A percentile compares a stretch with the other conserved stretches of the same genome.
phyloP scores from a whole-genome alignment of 116 monocot genomes.

The Papilionanthe hybrid region DNA sequence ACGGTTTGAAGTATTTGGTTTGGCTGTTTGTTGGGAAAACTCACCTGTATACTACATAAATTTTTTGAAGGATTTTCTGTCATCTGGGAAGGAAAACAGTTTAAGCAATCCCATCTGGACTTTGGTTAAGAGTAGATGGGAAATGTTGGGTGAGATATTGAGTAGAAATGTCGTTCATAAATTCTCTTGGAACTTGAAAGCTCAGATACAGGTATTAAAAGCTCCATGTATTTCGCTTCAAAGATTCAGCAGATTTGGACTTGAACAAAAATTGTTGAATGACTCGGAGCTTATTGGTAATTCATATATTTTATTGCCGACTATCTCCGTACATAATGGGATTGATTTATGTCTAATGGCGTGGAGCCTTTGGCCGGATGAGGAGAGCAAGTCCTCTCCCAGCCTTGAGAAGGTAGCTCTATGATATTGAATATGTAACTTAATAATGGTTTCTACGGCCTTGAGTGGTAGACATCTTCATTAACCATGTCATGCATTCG shows the following conservation, averaged over 20 bases:
- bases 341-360: slow-evolving; percentile 60
- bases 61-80: slow-evolving; percentile 57
- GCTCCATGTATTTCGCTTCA: slow-evolving; percentile 59
- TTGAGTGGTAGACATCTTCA: neutral
- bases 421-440: neutral
- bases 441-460: neutral
- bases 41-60: slow-evolving; percentile 88
- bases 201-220: slow-evolving; percentile 79
- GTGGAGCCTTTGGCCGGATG: slow-evolving; percentile 99
- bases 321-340: slow-evolving; percentile 50
- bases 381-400: slow-evolving; percentile 75
- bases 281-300: slow-evolving; percentile 45
- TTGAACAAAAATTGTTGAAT: slow-evolving; percentile 25
- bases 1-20: slow-evolving; percentile 73
- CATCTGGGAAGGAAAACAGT: slow-evolving; percentile 18
- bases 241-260: slow-evolving; percentile 36
- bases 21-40: slow-evolving; percentile 90
- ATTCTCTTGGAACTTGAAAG: slow-evolving; percentile 85
- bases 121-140: slow-evolving; percentile 58
- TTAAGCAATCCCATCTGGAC: slow-evolving; percentile 27
- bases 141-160: slow-evolving; percentile 66
- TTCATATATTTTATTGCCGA: slow-evolving; percentile 50
- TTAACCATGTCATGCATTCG: neutral
- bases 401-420: slow-evolving; percentile 84
- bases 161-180: slow-evolving; percentile 45